These are phyloP conservation scores for Lepiota subincarnata DNA, from an alignment of 768 basidiomycete genomes.

Conservation along the genomic window DNA sequence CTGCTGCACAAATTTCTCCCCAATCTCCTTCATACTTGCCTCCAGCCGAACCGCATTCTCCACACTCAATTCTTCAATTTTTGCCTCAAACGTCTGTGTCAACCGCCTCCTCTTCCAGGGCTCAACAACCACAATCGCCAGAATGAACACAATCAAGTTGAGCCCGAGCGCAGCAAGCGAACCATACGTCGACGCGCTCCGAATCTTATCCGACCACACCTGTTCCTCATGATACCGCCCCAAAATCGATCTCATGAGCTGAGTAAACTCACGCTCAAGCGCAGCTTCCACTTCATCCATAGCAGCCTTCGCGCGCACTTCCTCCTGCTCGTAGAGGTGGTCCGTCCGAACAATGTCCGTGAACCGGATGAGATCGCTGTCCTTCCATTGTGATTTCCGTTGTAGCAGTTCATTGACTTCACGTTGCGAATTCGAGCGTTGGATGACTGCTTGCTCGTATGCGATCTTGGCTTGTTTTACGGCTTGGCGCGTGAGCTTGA, in stretches of 20 bases:
- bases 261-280: conserved; percentile 84
- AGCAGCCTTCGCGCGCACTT: conserved; percentile 60
- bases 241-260: conserved; percentile 84
- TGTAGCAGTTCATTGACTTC: conserved; percentile 94
- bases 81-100: conserved; percentile 85
- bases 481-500: conserved; percentile 60
- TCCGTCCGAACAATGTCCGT: conserved; percentile 89
- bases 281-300: conserved; percentile 70
- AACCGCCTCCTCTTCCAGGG: conserved; percentile 91
- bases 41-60: conserved; percentile 51
- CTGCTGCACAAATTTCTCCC: conserved; percentile 46
- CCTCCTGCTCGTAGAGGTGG: conserved; percentile 81
- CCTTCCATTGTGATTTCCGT: conserved; percentile 93
- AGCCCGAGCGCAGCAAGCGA: conserved; percentile 80
- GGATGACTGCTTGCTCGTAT: conserved; percentile 74
- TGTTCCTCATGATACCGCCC: conserved; percentile 97
- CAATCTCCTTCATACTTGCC: conserved; percentile 44
- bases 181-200: conserved; percentile 92
- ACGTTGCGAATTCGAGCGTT: conserved; percentile 84
- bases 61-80: conserved; percentile 62
- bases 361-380: conserved; percentile 80
- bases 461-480: conserved; percentile 70
- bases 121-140: conserved; percentile 89
- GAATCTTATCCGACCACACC: conserved; percentile 98
- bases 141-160: conserved; percentile 86